Base-by-base conservation (phyloP, 768 basidiomycete genomes). In the Amyloporia xantha region DNA sequence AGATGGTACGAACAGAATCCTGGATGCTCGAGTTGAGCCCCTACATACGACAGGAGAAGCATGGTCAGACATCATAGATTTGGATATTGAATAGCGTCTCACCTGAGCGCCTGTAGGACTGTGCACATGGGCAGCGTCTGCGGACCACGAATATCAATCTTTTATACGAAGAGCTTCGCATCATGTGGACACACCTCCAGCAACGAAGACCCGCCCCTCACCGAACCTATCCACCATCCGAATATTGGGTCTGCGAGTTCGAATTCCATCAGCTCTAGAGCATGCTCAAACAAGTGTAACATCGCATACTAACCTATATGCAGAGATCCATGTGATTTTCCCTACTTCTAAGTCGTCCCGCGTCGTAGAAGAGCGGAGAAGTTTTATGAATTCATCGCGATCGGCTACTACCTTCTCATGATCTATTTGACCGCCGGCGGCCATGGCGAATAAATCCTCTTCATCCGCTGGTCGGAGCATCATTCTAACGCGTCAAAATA, bases 61-160 rank as follows among this genome's bases (percentile, higher is more conserved):
- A 27, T 44, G 25, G 13, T 26, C 13, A 26, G 17, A 26, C 30
- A 7, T 42, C 5, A 4, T 24, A 35, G 5, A 17, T 23, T 6
- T 6, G 24, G 5, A 12, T 17, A 3, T 9, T 23, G 19, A 19
- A 3, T 12, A 19, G 20, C 20, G 44, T n/a, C 57, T 23, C 33
- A 62, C 65, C 47, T 47, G 37, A 10, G 67, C 74, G 20, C 74
- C 75, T 2, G 65, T 64, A 6, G 71, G 71, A 26, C 66, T 66
- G 47, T 76, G 74, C 21, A 69, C 62, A 48, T 79, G 78, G 0
- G 73, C 75, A 24, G 73, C 70, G 51, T 79, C 77, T 79, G 44
- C 12, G 13, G 23, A 17, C 7, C 39, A 50, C 2, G 40, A 21
- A 19, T 17, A 17, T 21, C n/a, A n/a, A n/a, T n/a, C n/a, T n/a